Percentiles rank a stretch among this genome's conserved stretches.
phyloP scores from a whole-genome alignment of 2,329 filamentous ascomycete genomes.

The Penicillium vulpinum region DNA sequence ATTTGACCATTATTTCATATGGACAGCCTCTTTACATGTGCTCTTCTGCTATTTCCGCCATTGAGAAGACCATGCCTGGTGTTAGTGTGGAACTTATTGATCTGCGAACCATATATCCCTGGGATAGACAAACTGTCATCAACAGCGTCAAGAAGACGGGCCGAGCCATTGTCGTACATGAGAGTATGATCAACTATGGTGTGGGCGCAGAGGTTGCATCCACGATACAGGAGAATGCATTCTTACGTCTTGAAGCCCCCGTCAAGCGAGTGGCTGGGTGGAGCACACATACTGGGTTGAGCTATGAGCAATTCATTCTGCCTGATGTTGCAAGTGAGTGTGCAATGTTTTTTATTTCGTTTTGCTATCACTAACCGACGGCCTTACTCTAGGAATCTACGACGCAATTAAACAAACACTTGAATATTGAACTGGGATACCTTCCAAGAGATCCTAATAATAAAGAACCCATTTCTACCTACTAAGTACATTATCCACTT shows the following conservation, averaged over 20 bases:
- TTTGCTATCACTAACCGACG: not conserved
- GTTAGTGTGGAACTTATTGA: conserved; percentile 84
- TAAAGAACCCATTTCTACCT: not conserved
- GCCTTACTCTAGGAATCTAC: not conserved
- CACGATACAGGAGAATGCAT: conserved; percentile 83
- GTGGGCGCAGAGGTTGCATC: conserved; percentile 87
- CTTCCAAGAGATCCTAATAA: not conserved
- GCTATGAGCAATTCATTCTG: conserved; percentile 77
- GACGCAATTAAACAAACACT: conserved; percentile 54
- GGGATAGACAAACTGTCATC: conserved; percentile 80
- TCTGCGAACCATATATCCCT: conserved; percentile 83
- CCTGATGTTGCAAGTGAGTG: conserved; percentile 84
- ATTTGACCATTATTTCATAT: conserved; percentile 84
- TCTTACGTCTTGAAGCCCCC: conserved; percentile 79
- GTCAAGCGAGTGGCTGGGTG: conserved; percentile 85
- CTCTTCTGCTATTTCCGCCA: conserved; percentile 70
- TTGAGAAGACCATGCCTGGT: conserved; percentile 69
- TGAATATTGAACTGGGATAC: conserved; percentile 54
- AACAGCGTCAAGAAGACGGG: conserved; percentile 85
- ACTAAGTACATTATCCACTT: not conserved
- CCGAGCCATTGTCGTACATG: conserved; percentile 82
- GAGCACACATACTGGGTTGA: conserved; percentile 77
- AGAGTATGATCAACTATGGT: conserved; percentile 87
- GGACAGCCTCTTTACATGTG: conserved; percentile 88
- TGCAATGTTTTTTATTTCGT: not conserved